Percentiles rank a stretch among this genome's conserved stretches.
Conservation (phyloP, 1,284 basidiomycete genomes). For the Trichosporon sp. region DNA sequence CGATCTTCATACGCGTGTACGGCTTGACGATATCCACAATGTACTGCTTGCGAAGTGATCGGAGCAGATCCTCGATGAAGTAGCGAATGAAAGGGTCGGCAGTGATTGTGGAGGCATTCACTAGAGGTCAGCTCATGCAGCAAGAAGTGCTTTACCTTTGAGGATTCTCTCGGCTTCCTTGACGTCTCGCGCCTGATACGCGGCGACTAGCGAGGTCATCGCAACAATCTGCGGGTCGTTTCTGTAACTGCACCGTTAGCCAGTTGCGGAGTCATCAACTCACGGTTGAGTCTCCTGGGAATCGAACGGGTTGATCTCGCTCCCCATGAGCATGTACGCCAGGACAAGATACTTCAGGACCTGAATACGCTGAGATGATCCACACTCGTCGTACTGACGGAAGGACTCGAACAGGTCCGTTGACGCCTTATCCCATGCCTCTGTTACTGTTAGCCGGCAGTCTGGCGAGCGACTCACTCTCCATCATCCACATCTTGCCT, state of each 20-base stretch:
- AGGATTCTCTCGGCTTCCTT: slow-evolving; percentile 94
- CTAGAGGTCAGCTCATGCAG: slow-evolving; percentile 56
- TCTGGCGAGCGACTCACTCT: slow-evolving; percentile 65
- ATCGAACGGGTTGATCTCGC: slow-evolving; percentile 98
- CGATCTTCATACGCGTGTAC: slow-evolving; percentile 87
- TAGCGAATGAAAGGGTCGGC: slow-evolving; percentile 88
- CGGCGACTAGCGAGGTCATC: slow-evolving; percentile 95
- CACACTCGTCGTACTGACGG: slow-evolving; percentile 97
- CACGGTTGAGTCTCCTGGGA: slow-evolving; percentile 98
- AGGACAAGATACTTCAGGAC: slow-evolving; percentile 98
- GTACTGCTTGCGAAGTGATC: slow-evolving; percentile 90
- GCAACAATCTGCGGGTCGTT: slow-evolving; percentile 94
- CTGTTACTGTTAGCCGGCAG: slow-evolving; percentile 56
- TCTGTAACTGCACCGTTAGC: slow-evolving; percentile 73
- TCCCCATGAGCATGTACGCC: slow-evolving; percentile 97
- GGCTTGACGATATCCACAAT: slow-evolving; percentile 97
- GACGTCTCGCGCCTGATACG: slow-evolving; percentile 93
- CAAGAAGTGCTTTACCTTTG: slow-evolving; percentile 63
- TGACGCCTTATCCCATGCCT: slow-evolving; percentile 93
- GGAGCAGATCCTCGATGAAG: slow-evolving; percentile 93
- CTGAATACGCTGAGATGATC: slow-evolving; percentile 92
- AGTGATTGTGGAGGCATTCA: slow-evolving; percentile 92
- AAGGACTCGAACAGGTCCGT: slow-evolving; percentile 99
- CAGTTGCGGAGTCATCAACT: slow-evolving; percentile 37
- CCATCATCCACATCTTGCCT: slow-evolving; percentile 99